Base-by-base conservation (phyloP, 2,329 filamentous ascomycete genomes). In the Gnomoniopsis smithogilvyi region DNA sequence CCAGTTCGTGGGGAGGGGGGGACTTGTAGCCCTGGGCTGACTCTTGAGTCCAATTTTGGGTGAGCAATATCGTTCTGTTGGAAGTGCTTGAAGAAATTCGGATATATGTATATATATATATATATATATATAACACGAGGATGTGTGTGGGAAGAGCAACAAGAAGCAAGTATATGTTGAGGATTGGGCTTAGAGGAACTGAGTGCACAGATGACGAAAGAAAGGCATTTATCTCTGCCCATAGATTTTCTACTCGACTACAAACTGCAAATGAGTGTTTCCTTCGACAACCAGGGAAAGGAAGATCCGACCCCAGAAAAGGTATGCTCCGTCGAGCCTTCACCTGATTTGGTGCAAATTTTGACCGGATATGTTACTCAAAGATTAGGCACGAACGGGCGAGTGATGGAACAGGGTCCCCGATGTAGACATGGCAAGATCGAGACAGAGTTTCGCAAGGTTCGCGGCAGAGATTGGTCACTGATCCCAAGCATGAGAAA, bases 191-290 rank as follows among this genome's bases (percentile, higher is more conserved):
- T 38, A 34, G 30, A 47, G 45, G 41, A 19, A 51, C 14, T 2
- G 34, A 7, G 12, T 47, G 3, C 17, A 51, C n/a, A 7, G 52
- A 56, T 49, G 61, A 61, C 56, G 61, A 54, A 62, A 54, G 54
- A 51, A 51, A 43, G 48, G 58, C 54, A 59, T 62, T 62, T 62
- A 62, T 62, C 52, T 59, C 52, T 54, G 36, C 41, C 15, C 38
- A 33, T 36, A 33, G 15, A 19, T 47, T 24, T 38, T 36, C 30
- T 17, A 12, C 15, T 38, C 34, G 48, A 51, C 30, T 36, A 14
- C 26, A 43, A 48, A 30, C 41, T 19, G 17, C 36, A 24, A 19
- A 36, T 24, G 41, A 22, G 15, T 14, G 21, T 43, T 30, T 45
- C 43, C 30, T 30, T 45, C 33, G 51, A 59, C 41, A 45, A 19